A percentile compares a stretch with the other conserved stretches of the same genome.
phyloP scores from a whole-genome alignment of 2,329 filamentous ascomycete species.

The Nannizziopsis barbatae region DNA sequence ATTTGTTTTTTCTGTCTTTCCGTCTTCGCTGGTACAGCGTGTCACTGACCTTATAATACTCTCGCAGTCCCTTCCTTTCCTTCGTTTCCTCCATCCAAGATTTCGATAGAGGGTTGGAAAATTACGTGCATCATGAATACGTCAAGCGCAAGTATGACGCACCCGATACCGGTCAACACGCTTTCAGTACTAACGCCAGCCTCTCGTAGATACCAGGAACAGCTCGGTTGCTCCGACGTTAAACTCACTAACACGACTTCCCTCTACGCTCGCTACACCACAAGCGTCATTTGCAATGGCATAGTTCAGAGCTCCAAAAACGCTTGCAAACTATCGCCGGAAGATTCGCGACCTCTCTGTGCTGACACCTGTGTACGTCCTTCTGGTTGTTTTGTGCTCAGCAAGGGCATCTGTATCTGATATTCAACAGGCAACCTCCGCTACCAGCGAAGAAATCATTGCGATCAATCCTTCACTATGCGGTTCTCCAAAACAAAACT shows the following conservation, averaged over 20 bases:
- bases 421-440: conserved; percentile 57
- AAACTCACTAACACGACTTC: conserved; percentile 66
- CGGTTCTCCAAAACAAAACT: conserved; percentile 51
- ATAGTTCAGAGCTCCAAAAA: conserved; percentile 79
- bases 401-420: background rate
- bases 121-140: conserved; percentile 65
- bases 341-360: conserved; percentile 63
- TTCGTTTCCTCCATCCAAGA: conserved; percentile 63
- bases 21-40: background rate
- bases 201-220: conserved; percentile 57
- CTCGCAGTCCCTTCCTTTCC: conserved; percentile 64
- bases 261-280: conserved; percentile 88
- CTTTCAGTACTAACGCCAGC: conserved; percentile 4
- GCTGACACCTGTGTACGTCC: conserved; percentile 70
- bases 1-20: background rate
- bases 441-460: conserved; percentile 78
- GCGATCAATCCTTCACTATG: conserved; percentile 64
- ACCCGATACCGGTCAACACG: background rate
- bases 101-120: conserved; percentile 64
- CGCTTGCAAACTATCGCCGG: conserved; percentile 54
- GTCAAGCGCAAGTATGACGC: conserved; percentile 60
- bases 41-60: conserved; percentile 11
- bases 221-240: conserved; percentile 69
- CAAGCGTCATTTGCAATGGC: conserved; percentile 81
- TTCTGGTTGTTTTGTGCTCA: background rate